A percentile compares a stretch with the other conserved stretches of the same genome.
These are phyloP conservation scores for Coemansia sp. DNA, from an alignment of 192 early-diverging fungal species.

Conservation along the genomic window DNA sequence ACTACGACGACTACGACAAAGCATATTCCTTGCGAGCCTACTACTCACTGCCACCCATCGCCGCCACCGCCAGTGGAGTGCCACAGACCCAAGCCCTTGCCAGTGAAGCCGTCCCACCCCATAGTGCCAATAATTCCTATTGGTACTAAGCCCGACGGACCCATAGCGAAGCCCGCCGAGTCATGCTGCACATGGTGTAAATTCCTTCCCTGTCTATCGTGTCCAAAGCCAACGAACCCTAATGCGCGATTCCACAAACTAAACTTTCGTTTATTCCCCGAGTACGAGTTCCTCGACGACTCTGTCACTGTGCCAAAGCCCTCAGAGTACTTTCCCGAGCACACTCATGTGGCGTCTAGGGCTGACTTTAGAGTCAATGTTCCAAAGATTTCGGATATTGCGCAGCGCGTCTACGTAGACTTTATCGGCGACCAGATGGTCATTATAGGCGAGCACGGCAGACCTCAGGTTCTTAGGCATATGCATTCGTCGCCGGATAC, in stretches of 20 bases:
- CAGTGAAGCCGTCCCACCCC: background rate
- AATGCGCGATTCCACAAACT: conserved; percentile 48
- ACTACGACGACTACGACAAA: conserved; percentile 41
- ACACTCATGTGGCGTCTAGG: conserved; percentile 43
- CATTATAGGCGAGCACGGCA: conserved; percentile 46
- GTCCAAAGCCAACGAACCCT: conserved; percentile 48
- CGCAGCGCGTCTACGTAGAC: conserved; percentile 52
- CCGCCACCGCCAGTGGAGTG: conserved; percentile 7
- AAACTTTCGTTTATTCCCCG: conserved; percentile 52
- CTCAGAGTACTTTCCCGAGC: conserved; percentile 49
- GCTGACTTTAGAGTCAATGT: conserved; percentile 36
- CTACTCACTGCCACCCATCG: conserved; percentile 8
- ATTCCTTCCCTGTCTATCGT: conserved; percentile 49
- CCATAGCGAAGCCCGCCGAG: conserved; percentile 25
- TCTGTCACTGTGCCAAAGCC: conserved; percentile 23
- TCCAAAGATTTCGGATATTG: conserved; percentile 27
- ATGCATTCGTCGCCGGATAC: conserved; percentile 14
- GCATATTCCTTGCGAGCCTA: conserved; percentile 16
- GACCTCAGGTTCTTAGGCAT: background rate
- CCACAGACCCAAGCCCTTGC: conserved; percentile 15
- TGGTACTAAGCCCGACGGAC: conserved; percentile 26
- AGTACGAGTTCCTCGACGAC: conserved; percentile 56
- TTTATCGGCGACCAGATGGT: conserved; percentile 55
- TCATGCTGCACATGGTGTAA: conserved; percentile 56
- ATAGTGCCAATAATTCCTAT: conserved; percentile 24